A percentile compares a stretch with the other conserved stretches of the same genome.
These are phyloP conservation scores for Rhizoclosmatium sp. DNA, from an alignment of 192 early-diverging fungal species.

Conservation along the genomic window DNA sequence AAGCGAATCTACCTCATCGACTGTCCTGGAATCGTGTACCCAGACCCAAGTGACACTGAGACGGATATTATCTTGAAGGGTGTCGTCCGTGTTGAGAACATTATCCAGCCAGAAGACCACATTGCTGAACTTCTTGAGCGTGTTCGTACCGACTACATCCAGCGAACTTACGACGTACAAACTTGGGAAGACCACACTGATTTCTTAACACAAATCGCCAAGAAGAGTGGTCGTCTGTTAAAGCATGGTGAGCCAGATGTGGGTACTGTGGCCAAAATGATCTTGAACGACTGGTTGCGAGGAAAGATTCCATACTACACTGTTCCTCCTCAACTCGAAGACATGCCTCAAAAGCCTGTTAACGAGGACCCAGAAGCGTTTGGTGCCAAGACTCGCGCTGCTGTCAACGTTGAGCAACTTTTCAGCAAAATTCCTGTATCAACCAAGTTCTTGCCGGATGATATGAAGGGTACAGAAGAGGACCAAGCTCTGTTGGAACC, in stretches of 20 bases:
- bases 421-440: constrained; percentile 92
- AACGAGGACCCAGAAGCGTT: constrained; percentile 2
- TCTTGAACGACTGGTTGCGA: constrained; percentile 98
- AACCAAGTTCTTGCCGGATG: constrained; percentile 83
- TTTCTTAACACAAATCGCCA: constrained; percentile 89
- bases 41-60: constrained; percentile 85
- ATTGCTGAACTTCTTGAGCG: constrained; percentile 84
- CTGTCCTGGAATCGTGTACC: constrained; percentile 98
- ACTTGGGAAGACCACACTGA: constrained; percentile 89
- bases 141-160: constrained; percentile 89
- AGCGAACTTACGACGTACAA: constrained; percentile 89
- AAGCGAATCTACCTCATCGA: constrained; percentile 98
- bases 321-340: constrained; percentile 70
- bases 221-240: constrained; percentile 86
- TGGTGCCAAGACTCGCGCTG: neutral
- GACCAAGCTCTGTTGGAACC: constrained; percentile 43
- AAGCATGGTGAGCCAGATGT: constrained; percentile 97
- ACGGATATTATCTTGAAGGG: constrained; percentile 97
- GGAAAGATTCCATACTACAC: constrained; percentile 97
- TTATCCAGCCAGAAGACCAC: constrained; percentile 88
- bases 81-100: constrained; percentile 92
- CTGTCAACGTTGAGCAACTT: constrained; percentile 78
- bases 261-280: constrained; percentile 91
- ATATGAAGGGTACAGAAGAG: constrained; percentile 74
- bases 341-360: constrained; percentile 20